Percentiles rank a stretch among this genome's conserved stretches.
These are phyloP conservation scores for Bolboschoenus planiculmis DNA, from an alignment of 176 grass and related monocot species.

Conservation along the genomic window DNA sequence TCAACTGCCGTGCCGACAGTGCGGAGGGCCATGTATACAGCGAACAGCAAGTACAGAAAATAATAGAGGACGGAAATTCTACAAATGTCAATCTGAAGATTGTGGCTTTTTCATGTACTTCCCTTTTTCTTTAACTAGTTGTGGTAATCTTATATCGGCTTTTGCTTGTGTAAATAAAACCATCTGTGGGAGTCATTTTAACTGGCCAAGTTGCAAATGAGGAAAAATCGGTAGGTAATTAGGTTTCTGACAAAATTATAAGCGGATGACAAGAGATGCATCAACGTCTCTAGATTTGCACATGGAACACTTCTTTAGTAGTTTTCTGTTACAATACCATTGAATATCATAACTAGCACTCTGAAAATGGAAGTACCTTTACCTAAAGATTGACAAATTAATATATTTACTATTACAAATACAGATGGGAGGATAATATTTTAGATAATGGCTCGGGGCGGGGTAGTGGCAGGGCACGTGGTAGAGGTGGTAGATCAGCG, in stretches of 20 bases:
- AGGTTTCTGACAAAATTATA: background rate
- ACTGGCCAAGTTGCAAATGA: background rate
- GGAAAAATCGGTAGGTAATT: background rate
- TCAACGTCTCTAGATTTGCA: background rate
- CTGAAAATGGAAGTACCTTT: background rate
- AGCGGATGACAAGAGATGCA: background rate
- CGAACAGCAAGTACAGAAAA: slow-evolving; percentile 72
- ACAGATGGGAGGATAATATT: slow-evolving; percentile 75
- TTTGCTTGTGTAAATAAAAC: background rate
- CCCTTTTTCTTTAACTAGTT: background rate
- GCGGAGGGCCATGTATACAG: slow-evolving; percentile 45
- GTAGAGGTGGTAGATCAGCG: slow-evolving; percentile 25
- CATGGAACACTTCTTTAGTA: background rate
- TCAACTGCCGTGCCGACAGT: slow-evolving; percentile 57
- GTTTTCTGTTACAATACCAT: background rate
- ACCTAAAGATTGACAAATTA: background rate
- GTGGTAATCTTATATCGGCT: background rate
- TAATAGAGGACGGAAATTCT: slow-evolving; percentile 87
- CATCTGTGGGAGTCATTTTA: background rate
- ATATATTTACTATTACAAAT: background rate
- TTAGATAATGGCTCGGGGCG: slow-evolving; percentile 31
- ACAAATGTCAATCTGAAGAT: slow-evolving; percentile 56
- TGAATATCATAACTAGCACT: background rate
- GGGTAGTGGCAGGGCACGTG: slow-evolving; percentile 33
- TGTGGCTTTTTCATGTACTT: slow-evolving; percentile 75